Base-by-base conservation (phyloP, 2,329 filamentous ascomycete genomes). In the Cordyceps cicadae region DNA sequence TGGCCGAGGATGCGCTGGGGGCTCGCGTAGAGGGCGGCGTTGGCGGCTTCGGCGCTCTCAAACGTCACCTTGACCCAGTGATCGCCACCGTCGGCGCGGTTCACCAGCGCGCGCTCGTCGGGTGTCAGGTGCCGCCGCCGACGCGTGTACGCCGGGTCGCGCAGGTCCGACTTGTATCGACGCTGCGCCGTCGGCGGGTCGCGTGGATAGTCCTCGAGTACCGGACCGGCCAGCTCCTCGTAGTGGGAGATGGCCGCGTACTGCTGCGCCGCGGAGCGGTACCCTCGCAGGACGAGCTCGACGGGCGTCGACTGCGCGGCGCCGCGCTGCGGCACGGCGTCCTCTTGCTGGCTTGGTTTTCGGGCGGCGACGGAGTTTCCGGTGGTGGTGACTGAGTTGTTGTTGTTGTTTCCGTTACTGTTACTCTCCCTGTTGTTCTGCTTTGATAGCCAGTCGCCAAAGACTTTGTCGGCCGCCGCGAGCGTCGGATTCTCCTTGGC, bases 51-150 rank as follows among this genome's bases (percentile, higher is more conserved):
- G 54, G 81, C 79, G 48, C 86, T 89, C 73, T 91, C 89, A 68
- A 91, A 92, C 0, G 89, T 92, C 60, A 92, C 79, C 72, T 92
- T 92, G 67, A 97, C 91, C 93, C 93, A 97, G 77, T 96, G 90
- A 66, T 89, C 83, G 49, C 93, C 93, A 54, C 91, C 89, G 51
- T 87, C 88, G 64, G 90, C 92, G 63, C 82, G 84, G 74, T 92
- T 91, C 69, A 93, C 90, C 71, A 92, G 88, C 58, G 82, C 79
- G 60, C 92, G 85, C 67, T 95, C 90, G 43, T 88, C 87, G 19
- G 82, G 76, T 2, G 87, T 88, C 57, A 96, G 76, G 11, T 83
- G 82, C 46, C 79, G 77, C 56, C 12, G 34, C 12, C 83, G 81
- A 62, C 86, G 84, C 53, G 87, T 86, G 9, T 88, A 83, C 11